Conservation (phyloP, 1,284 basidiomycete genomes). For the Ceratobasidium sp. region DNA sequence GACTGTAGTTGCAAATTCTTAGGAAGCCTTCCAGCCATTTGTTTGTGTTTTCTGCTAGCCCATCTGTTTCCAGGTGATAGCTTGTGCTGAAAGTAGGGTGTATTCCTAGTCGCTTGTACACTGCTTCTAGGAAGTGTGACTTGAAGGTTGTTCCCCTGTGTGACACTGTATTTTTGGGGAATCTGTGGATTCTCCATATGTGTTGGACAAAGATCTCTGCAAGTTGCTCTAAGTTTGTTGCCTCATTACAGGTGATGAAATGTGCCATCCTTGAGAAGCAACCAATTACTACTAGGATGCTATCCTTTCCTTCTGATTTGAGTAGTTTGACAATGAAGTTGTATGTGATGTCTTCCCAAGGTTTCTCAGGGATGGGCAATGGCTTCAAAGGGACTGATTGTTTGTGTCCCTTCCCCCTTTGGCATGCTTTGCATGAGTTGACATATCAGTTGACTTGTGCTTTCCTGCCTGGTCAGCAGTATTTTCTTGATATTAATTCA, state of each 20-base stretch:
- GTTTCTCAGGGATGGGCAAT: background rate
- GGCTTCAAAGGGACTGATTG: no score
- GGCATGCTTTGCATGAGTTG: no score
- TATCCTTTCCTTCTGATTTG: background rate
- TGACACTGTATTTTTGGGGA: conserved; percentile 1
- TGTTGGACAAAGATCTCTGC: conserved; percentile 3
- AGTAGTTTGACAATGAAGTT: background rate
- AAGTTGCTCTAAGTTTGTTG: background rate
- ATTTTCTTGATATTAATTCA: no score
- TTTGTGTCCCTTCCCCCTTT: no score
- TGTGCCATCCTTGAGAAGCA: background rate
- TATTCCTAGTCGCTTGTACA: conserved; percentile 35
- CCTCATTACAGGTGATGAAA: background rate
- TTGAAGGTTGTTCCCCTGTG: conserved; percentile 43
- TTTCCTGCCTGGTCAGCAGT: no score
- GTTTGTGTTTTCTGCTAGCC: conserved; percentile 31
- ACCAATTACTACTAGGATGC: background rate
- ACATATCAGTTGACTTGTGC: no score
- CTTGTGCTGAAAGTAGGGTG: conserved; percentile 42
- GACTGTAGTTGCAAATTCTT: conserved; percentile 13
- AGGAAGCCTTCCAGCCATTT: conserved; percentile 32
- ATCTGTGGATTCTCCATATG: conserved; percentile 16
- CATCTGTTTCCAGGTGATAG: conserved; percentile 43
- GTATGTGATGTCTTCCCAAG: conserved; percentile 21
- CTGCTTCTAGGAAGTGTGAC: conserved; percentile 41